phyloP scores from a whole-genome alignment of 805 yeast genomes.

The Candida stauntonica region DNA sequence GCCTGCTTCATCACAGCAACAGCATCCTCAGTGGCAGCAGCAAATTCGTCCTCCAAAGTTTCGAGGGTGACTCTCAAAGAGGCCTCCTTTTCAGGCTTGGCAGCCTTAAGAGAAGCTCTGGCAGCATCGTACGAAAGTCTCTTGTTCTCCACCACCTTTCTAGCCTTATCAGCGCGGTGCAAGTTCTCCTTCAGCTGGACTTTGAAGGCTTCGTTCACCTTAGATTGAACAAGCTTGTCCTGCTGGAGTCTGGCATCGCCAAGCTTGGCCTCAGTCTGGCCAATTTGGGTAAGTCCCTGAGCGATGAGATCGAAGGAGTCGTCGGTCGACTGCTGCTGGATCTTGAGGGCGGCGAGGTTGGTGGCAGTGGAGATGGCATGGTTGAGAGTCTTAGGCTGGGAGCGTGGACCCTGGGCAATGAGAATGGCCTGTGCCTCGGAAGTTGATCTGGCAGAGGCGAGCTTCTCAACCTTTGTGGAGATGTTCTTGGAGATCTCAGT shows the following conservation, averaged over 20 bases:
- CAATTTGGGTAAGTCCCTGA: constrained; percentile 60
- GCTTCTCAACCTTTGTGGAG: constrained; percentile 56
- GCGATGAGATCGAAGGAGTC: constrained; percentile 49
- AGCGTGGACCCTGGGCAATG: constrained; percentile 43
- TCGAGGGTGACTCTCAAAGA: constrained; percentile 74
- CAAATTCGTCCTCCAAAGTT: constrained; percentile 83
- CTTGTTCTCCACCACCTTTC: constrained; percentile 71
- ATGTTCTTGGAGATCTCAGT: constrained; percentile 65
- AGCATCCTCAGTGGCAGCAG: constrained; percentile 85
- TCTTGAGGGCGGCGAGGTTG: constrained; percentile 36
- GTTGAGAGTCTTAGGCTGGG: constrained; percentile 72
- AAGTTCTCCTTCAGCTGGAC: constrained; percentile 59
- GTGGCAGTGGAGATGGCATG: constrained; percentile 81
- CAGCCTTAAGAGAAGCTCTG: constrained; percentile 47
- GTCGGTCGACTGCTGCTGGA: constrained; percentile 30
- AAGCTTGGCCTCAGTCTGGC: constrained; percentile 65
- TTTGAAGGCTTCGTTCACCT: constrained; percentile 64
- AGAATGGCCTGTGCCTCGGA: constrained; percentile 80
- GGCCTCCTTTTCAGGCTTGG: constrained; percentile 64
- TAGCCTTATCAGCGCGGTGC: constrained; percentile 59
- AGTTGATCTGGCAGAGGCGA: constrained; percentile 69
- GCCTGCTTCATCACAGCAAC: constrained; percentile 79
- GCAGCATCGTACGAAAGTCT: constrained; percentile 78
- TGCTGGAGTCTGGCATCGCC: constrained; percentile 83
- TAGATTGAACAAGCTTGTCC: constrained; percentile 65